Base-by-base conservation (phyloP, 1,139 yeast species). In the Taiozyma sp. region DNA sequence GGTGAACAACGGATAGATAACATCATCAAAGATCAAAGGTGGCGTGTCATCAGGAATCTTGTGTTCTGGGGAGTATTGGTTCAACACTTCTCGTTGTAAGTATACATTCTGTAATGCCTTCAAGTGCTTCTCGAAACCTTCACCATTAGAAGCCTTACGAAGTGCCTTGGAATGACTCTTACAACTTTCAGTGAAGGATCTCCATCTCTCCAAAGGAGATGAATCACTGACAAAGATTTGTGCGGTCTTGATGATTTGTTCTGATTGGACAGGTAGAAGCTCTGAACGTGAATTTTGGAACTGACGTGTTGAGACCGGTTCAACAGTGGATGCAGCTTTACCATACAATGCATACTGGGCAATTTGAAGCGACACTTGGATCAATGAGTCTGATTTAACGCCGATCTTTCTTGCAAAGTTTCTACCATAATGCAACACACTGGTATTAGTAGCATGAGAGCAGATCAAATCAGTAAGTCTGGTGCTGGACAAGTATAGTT, bases 301-400 rank as follows among this genome's bases (percentile, higher is more conserved):
- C 56, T 75, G 75, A 56, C 93, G 73, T 2, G 92, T 86, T 10
- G 90, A 82, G 14, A 86, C 81, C 2, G 92, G 92, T 63, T 87
- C 95, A 53, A 83, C 73, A 1, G 89, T 77, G 52, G 85, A 82
- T 8, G 81, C 81, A 63, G 83, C 71, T 58, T 76, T 80, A 4
- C 95, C 95, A 59, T 87, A 87, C 39, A 87, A 67, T 0, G 91
- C 85, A 67, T 84, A 86, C 64, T 84, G 81, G 1, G 92, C 81
- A 41, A 86, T 76, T 65, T 86, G 93, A 54, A 86, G 72, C 41
- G 85, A 78, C 39, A 85, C 67, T 65, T 87, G 95, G 48, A 86
- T 70, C 65, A 85, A 72, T 0, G 90, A 82, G 68, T 87, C 93
- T 2, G 84, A 70, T 27, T 84, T 79, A 36, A 84, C 69, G 28